Evolutionary conservation across 306 rosid genomes (phyloP).

Genomic region (Quercus robur): DNA sequence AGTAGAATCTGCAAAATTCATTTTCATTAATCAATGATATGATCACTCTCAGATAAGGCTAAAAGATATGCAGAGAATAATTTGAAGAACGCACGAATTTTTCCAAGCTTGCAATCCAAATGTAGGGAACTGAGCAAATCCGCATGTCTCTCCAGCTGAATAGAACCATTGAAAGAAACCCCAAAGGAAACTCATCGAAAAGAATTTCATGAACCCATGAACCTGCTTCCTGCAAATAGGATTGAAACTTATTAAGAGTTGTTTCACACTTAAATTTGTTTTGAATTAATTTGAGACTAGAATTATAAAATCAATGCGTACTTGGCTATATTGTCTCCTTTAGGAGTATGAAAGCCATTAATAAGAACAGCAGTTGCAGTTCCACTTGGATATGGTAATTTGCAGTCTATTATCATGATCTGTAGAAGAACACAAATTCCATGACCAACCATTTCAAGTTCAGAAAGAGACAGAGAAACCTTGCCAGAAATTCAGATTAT

Average conservation of each 20-base stretch:
- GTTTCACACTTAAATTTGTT: constrained; percentile 12
- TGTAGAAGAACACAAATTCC: constrained; percentile 37
- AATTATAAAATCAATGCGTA: constrained; percentile 30
- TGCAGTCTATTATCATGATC: constrained; percentile 96
- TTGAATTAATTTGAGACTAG: neutral
- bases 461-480: neutral
- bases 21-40: constrained; percentile 20
- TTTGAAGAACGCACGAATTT: constrained; percentile 54
- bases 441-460: constrained; percentile 12
- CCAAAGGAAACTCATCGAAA: constrained; percentile 83
- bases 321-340: constrained; percentile 87
- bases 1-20: constrained; percentile 78
- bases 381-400: constrained; percentile 89
- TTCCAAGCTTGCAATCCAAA: constrained; percentile 88
- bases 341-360: constrained; percentile 90
- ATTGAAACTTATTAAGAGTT: constrained; percentile 26
- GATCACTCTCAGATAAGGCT: constrained; percentile 8
- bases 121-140: constrained; percentile 88
- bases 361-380: constrained; percentile 99
- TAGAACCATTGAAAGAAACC: constrained; percentile 95
- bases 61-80: neutral
- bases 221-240: constrained; percentile 76
- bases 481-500: neutral
- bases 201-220: constrained; percentile 68
- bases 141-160: constrained; percentile 75